A percentile compares a stretch with the other conserved stretches of the same genome.
These are phyloP conservation scores for Suillus subluteus DNA, from an alignment of 768 basidiomycete genomes.

Conservation along the genomic window DNA sequence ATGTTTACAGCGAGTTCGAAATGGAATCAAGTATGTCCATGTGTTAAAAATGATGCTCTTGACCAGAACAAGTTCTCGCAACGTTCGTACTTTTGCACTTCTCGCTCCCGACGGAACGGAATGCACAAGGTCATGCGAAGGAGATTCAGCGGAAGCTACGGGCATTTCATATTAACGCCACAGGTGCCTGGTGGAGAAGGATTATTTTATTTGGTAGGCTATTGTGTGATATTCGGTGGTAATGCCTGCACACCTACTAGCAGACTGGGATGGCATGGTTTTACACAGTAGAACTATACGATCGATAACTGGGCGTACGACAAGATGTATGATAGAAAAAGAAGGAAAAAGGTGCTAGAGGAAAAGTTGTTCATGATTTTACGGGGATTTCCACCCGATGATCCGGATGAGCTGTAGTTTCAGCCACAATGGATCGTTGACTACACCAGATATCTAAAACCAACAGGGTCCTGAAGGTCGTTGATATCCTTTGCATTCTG, in stretches of 20 bases:
- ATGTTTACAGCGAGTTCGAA: neutral
- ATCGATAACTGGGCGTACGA: too few species aligned
- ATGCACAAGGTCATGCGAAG: slow-evolving; percentile 18
- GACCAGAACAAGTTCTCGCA: neutral
- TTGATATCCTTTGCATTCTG: neutral
- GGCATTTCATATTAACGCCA: slow-evolving; percentile 24
- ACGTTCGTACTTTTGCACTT: slow-evolving; percentile 20
- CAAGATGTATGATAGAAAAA: neutral
- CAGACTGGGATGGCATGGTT: too few species aligned
- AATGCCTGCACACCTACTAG: too few species aligned
- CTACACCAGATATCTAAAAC: slow-evolving; percentile 10
- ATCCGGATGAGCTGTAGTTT: neutral
- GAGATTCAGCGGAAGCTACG: slow-evolving; percentile 29
- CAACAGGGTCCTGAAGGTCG: neutral
- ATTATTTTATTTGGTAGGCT: neutral
- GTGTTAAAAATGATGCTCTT: neutral
- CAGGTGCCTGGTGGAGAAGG: slow-evolving; percentile 9
- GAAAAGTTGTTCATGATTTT: neutral
- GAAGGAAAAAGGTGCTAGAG: neutral
- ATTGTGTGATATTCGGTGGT: neutral
- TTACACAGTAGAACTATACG: too few species aligned
- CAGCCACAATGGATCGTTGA: neutral
- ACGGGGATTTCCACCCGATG: neutral
- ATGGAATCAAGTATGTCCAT: neutral
- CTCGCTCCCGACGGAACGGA: slow-evolving; percentile 17